Evolutionary conservation across 2,329 filamentous ascomycete genomes (phyloP), one percentile per base, ranked within the genome.

Genomic region (Lecanosticta acicola): DNA sequence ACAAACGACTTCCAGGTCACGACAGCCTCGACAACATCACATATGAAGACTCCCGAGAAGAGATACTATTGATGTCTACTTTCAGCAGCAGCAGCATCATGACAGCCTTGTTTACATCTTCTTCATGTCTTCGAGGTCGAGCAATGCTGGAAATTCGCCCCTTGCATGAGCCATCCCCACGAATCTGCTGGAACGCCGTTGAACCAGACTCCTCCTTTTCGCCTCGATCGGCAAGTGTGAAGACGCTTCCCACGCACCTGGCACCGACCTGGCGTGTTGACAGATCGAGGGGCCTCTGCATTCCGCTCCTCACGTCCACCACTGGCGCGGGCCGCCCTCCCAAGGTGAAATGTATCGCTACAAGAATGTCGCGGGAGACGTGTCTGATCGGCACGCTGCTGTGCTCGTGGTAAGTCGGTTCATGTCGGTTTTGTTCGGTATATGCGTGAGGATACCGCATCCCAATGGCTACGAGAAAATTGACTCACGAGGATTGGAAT

Each of bases 261-360:
- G 45, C 24, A 7, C 24, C 11, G 5, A 11, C 49, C 49, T 54
- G 52, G 49, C 48, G 41, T 29, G 55, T 58, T 59, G 56, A 61
- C 54, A 58, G 48, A 51, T 44, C 38, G 48, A 53, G 50, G 44
- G 43, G 34, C 26, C 44, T 43, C 42, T 59, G 32, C 59, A 61
- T 61, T 61, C 59, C 59, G 42, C 50, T 49, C 55, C 57, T 59
- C 52, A 58, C 50, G 46, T 59, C 53, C 51, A 50, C 42, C 29
- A 43, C 41, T n/a, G 32, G 39, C 45, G 47, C 17, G 17, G 37
- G 24, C 10, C 18, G 9, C 17, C 39, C 37, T 35, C 39, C 37
- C 33, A 5, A 29, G 24, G 7, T 40, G 26, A 36, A n/a, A 44
- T 45, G 36, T 46, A 46, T 32, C 21, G 16, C 3, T 41, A 41